These are phyloP conservation scores for Omphalotus guepiniiformis DNA, from an alignment of 768 basidiomycete genomes.

Conservation along the genomic window DNA sequence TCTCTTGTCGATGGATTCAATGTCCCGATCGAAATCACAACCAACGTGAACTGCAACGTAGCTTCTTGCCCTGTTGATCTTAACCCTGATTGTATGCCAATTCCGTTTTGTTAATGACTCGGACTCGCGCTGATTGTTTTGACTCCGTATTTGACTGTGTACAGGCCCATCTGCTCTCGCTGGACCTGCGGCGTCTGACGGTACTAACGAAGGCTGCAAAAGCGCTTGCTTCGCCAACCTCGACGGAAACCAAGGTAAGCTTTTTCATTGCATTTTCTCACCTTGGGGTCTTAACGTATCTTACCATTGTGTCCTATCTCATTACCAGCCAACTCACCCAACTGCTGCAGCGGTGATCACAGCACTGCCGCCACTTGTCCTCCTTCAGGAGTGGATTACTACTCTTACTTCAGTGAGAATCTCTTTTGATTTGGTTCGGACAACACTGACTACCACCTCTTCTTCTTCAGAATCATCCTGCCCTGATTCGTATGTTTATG, in stretches of 20 bases:
- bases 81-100: slow-evolving; percentile 31
- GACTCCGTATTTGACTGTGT: background rate
- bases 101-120: too few species aligned
- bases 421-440: background rate
- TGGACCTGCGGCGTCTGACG: slow-evolving; percentile 22
- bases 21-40: slow-evolving; percentile 38
- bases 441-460: background rate
- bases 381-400: slow-evolving; percentile 39
- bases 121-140: too few species aligned
- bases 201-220: slow-evolving; percentile 38
- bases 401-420: slow-evolving; percentile 44
- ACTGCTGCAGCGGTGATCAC: slow-evolving; percentile 20
- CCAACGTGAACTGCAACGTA: slow-evolving; percentile 31
- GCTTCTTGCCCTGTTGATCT: slow-evolving; percentile 45
- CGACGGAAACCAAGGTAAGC: slow-evolving; percentile 32
- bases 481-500: slow-evolving; percentile 38
- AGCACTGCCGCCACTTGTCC: slow-evolving; percentile 44
- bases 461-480: slow-evolving; percentile 26
- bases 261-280: slow-evolving; percentile 38
- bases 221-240: slow-evolving; percentile 38
- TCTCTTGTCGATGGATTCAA: slow-evolving; percentile 49
- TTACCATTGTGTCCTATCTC: background rate
- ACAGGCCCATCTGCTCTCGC: slow-evolving; percentile 16
- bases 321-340: slow-evolving; percentile 14
- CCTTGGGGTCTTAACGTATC: background rate